Percentiles rank a stretch among this genome's conserved stretches.
These are phyloP conservation scores for Diaporthe sp. DNA, from an alignment of 2,329 filamentous ascomycete genomes.

Conservation along the genomic window DNA sequence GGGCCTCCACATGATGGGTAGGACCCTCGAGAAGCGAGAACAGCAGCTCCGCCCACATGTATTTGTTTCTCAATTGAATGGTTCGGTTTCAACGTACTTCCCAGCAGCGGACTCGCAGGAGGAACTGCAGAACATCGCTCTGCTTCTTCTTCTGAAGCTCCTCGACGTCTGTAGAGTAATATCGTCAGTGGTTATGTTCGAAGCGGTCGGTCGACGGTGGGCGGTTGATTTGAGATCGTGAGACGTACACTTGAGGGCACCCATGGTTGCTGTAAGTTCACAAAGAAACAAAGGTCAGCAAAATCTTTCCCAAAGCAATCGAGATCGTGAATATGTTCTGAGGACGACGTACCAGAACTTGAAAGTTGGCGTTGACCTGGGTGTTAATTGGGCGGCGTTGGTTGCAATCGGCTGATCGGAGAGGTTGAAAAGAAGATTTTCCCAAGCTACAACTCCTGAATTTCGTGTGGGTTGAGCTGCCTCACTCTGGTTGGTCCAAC, in stretches of 20 bases:
- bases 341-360: constrained; percentile 36
- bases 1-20: constrained; percentile 2
- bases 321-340: neutral
- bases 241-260: constrained; percentile 87
- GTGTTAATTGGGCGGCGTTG: constrained; percentile 24
- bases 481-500: constrained; percentile 14
- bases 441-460: constrained; percentile 29
- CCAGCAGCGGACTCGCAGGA: constrained; percentile 99
- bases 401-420: constrained; percentile 6
- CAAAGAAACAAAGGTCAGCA: constrained; percentile 43
- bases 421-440: constrained; percentile 32
- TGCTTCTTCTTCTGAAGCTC: constrained; percentile 99
- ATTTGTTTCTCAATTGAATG: constrained; percentile 42
- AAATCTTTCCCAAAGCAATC: constrained; percentile 20
- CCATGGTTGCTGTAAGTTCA: constrained; percentile 78
- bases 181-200: constrained; percentile 34
- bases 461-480: constrained; percentile 33
- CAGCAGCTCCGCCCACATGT: constrained; percentile 43
- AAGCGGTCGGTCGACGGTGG: constrained; percentile 27
- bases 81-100: constrained; percentile 80
- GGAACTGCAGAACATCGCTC: constrained; percentile 99
- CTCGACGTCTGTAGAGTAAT: constrained; percentile 77
- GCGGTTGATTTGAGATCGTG: neutral
- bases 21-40: constrained; percentile 30
- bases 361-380: constrained; percentile 36